Percentiles rank a stretch among this genome's conserved stretches.
phyloP scores from a whole-genome alignment of 768 basidiomycete species.

The Russula dissimulans region DNA sequence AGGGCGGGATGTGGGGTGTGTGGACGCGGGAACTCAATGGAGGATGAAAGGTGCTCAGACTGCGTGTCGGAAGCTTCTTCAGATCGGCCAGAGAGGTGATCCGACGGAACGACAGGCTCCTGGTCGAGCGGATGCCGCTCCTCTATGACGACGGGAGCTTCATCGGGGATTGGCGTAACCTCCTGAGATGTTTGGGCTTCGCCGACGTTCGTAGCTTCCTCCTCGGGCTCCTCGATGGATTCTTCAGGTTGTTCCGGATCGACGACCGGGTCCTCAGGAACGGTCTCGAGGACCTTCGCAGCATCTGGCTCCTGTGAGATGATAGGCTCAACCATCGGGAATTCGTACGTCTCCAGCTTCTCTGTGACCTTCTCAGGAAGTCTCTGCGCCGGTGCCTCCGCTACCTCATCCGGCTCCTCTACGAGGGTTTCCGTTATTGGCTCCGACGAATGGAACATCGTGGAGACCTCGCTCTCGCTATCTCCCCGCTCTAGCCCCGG shows the following conservation, averaged over 20 bases:
- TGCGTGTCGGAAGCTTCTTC: conserved; percentile 11
- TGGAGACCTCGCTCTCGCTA: neutral
- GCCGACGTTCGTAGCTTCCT: neutral
- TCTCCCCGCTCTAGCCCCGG: conserved; percentile 1
- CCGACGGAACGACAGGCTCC: neutral
- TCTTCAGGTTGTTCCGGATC: neutral
- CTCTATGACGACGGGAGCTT: neutral
- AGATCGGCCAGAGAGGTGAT: neutral
- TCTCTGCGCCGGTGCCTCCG: neutral
- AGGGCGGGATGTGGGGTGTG: conserved; percentile 3
- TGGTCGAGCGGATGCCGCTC: conserved; percentile 1
- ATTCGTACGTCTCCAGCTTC: neutral
- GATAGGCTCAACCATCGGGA: neutral
- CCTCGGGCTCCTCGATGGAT: conserved; percentile 2
- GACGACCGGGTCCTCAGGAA: neutral
- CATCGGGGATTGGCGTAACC: neutral
- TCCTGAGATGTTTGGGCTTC: conserved; percentile 2
- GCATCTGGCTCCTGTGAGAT: neutral
- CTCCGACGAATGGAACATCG: conserved; percentile 3
- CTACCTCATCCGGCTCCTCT: conserved; percentile 3
- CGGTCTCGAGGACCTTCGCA: neutral
- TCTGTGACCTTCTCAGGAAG: neutral
- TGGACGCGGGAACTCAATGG: conserved; percentile 9
- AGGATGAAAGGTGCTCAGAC: conserved; percentile 12
- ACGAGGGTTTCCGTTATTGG: conserved; percentile 8